Evolutionary conservation across 805 yeast species (phyloP), one percentile per base, ranked within the genome.

Genomic region (Myxozyma sirexii): DNA sequence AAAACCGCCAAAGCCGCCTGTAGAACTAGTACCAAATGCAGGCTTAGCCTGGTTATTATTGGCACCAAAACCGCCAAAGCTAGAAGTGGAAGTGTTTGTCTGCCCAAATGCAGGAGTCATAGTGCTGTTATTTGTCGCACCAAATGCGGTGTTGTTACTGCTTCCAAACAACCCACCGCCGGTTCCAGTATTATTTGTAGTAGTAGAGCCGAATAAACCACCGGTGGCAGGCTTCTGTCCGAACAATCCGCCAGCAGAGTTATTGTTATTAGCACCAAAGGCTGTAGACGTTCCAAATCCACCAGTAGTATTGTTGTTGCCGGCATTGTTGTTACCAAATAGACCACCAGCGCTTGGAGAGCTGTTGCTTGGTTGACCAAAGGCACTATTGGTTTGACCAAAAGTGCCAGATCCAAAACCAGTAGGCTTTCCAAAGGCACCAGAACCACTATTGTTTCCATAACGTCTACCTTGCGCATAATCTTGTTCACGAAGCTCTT

Each of bases 401-500:
- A 72, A 72, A 5, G 71, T 62, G 23, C 67, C 64, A 7, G 64
- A 23, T 17, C 67, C 69, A 44, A 64, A 65, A 12, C 68, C 69
- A 7, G 64, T 59, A 2, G 70, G 57, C 33, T 64, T 63, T 8
- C 68, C 70, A 51, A 68, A 68, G 33, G 71, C 69, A 27, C 68
- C 62, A 27, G 66, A 55, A 4, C 68, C 68, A 19, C 64, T 35
- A 17, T 61, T 54, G 43, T 62, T 68, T 51, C 67, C 72, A 21
- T 44, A 62, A 10, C 69, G 80, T 70, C 94, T 80, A 56, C 83
- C 83, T 64, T 84, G 88, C 67, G 84, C 83, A 72, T 94, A 94
- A 75, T 94, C 99, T 72, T 87, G 93, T 67, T 82, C 77, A 71
- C 99, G 82, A 73, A 94, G 81, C 72, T 94, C 99, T 73, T 91